Evolutionary conservation across 345 rosid genomes (phyloP), one percentile per base, ranked within the genome.

Genomic region (Eucalyptus tenuipes): DNA sequence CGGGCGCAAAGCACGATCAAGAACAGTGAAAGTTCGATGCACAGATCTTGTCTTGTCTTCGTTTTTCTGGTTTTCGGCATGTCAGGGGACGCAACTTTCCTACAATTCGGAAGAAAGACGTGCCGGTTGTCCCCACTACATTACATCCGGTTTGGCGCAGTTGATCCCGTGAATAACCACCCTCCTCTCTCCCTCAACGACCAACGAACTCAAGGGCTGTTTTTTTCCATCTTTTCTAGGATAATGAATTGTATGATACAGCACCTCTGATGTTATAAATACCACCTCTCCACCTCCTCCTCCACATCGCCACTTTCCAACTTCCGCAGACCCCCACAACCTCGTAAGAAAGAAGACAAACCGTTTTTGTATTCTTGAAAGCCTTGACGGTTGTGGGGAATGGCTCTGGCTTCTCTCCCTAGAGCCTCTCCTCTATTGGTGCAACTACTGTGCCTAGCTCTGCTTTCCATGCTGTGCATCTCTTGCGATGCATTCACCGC

Each of bases 81-180:
- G 82, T 75, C 82, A 22, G 42, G 82, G 82, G 47, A 20, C 13
- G 82, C 82, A 40, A 75, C 82, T 75, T 75, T 40, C 82, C 82
- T 22, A 20, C 47, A 75, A 75, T 75, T 75, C 42, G 82, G 27
- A 75, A 6, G 82, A 61, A 27, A 37, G 37, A 16, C 55, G 40
- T 87, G 89, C 50, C 31, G 88, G 88, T 44, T 88, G 90, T 86
- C 89, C 89, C 87, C 88, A 89, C 91, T 86, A 75, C 88, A 88
- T 79, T 86, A 85, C 86, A 11, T 90, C 95, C 92, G 89, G 88
- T 90, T 85, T 91, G 88, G 31, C 92, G 94, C 93, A 90, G 94
- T 86, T 91, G 93, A 91, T 93, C 94, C 93, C 96, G 96, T 94
- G 96, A 93, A 49, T 84, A 50, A 88, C 92, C 79, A 88, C 75